phyloP scores from a whole-genome alignment of 306 rosid species.

The Pueraria montana region DNA sequence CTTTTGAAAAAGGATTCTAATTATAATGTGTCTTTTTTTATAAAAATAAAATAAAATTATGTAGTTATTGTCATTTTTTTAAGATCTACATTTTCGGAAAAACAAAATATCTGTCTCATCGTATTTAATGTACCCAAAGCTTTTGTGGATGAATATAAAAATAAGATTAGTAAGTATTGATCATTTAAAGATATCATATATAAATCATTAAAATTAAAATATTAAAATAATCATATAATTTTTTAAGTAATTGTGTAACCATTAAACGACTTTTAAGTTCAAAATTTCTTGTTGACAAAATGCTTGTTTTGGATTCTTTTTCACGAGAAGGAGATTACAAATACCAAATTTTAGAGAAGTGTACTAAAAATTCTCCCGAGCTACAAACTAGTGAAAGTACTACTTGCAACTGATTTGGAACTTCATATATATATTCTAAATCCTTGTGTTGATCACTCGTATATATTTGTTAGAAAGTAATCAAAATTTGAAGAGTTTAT shows the following conservation, averaged over 20 bases:
- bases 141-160: not conserved
- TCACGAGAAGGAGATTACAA: not conserved
- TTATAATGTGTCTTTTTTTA: not conserved
- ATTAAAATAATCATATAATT: not conserved
- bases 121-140: not conserved
- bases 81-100: not conserved
- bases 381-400: not conserved
- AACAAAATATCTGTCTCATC: not conserved
- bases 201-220: not conserved
- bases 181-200: not conserved
- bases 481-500: not conserved
- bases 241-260: not conserved
- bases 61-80: not conserved
- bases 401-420: not conserved
- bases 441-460: not conserved
- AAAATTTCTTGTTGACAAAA: too few species aligned
- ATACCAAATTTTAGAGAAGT: not conserved
- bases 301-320: not conserved
- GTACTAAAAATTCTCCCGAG: not conserved
- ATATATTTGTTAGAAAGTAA: not conserved
- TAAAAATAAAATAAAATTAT: not conserved
- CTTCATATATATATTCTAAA: not conserved
- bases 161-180: not conserved
- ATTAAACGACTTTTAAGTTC: too few species aligned
- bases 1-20: too few species aligned